Evolutionary conservation across 2,329 filamentous ascomycete species (phyloP), one percentile per base, ranked within the genome.

Genomic region (Sarocladium oryzae): DNA sequence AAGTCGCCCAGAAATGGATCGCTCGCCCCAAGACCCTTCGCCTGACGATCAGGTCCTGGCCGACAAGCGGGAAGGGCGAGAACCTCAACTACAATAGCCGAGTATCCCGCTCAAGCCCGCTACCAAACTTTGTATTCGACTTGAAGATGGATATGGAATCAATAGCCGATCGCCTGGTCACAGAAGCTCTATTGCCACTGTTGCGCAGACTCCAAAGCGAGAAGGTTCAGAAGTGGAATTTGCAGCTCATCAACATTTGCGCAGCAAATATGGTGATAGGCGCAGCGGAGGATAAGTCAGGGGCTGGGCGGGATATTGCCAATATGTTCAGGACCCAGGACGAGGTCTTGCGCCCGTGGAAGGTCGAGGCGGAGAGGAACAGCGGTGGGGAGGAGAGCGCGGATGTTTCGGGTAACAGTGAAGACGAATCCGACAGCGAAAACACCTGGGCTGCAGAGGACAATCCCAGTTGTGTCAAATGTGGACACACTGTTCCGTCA

Each of bases 201-300:
- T 89, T 96, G 61, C 81, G 82, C 13, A 84, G 81, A 55, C 72
- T 96, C 11, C 85, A 92, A 56, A 77, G 82, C 0, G 82, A 86
- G 54, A 79, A 77, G 55, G 70, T 75, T 7, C 78, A 77, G 54
- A 72, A 75, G 8, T 95, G 88, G 86, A 88, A 92, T 57, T 67
- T 96, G 16, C 88, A 86, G 56, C 71, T 97, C 49, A 74, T 97
- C 53, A 97, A 96, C 57, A 72, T 97, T 20, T 91, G 89, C 41
- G 90, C 88, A 7, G 86, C 88, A 13, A 95, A 96, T 63, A 92
- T 97, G 84, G 77, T 77, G 1, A 72, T 77, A 36, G 73, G 71
- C 15, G 81, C 78, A 4, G 71, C 71, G 13, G 73, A 77, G 33
- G 65, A 67, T 35, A 69, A 74, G 53, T 68, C 71, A 9, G 78